These are phyloP conservation scores for Xylaria scruposa DNA, from an alignment of 495 filamentous ascomycete species.

Conservation along the genomic window DNA sequence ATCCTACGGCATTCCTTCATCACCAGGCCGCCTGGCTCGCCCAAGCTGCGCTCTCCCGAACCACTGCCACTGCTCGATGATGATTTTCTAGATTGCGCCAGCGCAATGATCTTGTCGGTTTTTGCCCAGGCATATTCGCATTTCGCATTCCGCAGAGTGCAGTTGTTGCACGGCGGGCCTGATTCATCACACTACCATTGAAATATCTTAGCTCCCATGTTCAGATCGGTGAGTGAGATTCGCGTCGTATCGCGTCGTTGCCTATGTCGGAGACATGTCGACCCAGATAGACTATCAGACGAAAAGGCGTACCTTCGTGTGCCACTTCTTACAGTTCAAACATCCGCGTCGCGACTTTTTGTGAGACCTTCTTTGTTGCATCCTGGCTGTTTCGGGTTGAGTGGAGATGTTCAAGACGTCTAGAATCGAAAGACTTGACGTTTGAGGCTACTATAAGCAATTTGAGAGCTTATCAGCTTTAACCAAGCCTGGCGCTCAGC, in stretches of 20 bases:
- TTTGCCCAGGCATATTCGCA: slow-evolving; percentile 38
- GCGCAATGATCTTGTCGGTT: not conserved
- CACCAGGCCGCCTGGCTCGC: slow-evolving; percentile 30
- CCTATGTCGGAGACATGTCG: not conserved
- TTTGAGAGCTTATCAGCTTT: slow-evolving; percentile 16
- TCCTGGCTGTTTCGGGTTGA: slow-evolving; percentile 17
- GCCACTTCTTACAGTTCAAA: slow-evolving; percentile 48
- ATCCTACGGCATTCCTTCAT: slow-evolving; percentile 34
- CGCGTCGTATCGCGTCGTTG: not conserved
- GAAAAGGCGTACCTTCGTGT: slow-evolving; percentile 40
- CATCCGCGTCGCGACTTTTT: slow-evolving; percentile 48
- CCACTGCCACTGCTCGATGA: slow-evolving; percentile 13
- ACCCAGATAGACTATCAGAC: not conserved
- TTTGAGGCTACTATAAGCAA: slow-evolving; percentile 5
- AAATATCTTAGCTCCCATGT: slow-evolving; percentile 18
- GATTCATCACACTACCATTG: slow-evolving; percentile 41
- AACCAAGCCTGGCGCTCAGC: not conserved
- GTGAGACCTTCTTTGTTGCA: slow-evolving; percentile 46
- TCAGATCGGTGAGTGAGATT: not conserved
- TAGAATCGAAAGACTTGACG: not conserved
- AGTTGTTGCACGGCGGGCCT: slow-evolving; percentile 46
- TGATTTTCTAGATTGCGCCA: slow-evolving; percentile 12
- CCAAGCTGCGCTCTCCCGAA: slow-evolving; percentile 11
- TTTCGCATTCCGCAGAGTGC: slow-evolving; percentile 40
- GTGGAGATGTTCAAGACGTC: not conserved